phyloP scores from a whole-genome alignment of 169 alveolate species.

The Plasmodium gaboni region DNA sequence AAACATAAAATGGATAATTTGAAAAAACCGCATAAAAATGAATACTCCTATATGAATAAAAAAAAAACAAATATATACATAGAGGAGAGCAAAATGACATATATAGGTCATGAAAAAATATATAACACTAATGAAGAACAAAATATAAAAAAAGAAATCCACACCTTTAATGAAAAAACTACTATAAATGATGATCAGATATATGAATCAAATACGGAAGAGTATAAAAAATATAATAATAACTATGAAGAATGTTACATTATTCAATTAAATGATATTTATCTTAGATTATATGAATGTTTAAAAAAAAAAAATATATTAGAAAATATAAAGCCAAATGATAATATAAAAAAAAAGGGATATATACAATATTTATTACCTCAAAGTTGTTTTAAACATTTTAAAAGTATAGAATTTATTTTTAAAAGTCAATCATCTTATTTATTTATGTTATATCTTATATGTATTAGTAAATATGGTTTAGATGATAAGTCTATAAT shows the following conservation, averaged over 20 bases:
- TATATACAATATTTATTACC: conserved; percentile 57
- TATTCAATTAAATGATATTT: conserved; percentile 54
- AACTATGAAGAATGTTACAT: conserved; percentile 35
- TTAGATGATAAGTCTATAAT: neutral
- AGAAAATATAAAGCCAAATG: conserved; percentile 21
- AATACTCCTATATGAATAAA: too few species aligned
- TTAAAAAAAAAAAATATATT: conserved; percentile 11
- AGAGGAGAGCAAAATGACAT: too few species aligned
- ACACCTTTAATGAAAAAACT: neutral
- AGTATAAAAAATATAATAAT: conserved; percentile 6
- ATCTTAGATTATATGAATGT: conserved; percentile 45
- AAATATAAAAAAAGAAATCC: neutral
- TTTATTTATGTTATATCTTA: conserved; percentile 29
- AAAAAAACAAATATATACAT: too few species aligned
- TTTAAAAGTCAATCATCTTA: conserved; percentile 14
- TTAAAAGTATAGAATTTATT: conserved; percentile 26
- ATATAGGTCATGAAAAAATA: too few species aligned
- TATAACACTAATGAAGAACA: too few species aligned
- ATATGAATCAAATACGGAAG: neutral
- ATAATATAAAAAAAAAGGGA: neutral
- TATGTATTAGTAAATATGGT: conserved; percentile 66
- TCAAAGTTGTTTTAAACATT: conserved; percentile 63
- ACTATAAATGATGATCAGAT: neutral
- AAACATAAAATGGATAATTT: conserved; percentile 10
- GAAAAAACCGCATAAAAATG: too few species aligned